Evolutionary conservation across 306 rosid species (phyloP), one percentile per base, ranked within the genome.

Genomic region (Rosa multiflora): DNA sequence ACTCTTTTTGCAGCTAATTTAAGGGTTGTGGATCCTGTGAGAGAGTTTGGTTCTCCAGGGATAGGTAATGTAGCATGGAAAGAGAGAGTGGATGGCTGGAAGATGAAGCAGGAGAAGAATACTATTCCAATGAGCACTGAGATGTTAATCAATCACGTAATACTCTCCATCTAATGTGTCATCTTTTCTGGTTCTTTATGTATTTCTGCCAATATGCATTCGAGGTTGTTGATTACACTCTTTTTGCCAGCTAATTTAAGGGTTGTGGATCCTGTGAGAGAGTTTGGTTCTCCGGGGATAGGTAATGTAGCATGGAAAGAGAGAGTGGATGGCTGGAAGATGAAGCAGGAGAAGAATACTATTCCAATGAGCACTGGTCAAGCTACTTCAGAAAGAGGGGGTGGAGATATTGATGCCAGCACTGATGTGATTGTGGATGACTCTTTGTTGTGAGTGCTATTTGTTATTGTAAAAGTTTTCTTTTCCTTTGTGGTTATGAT

Each of bases 51-150:
- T 56, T 82, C 87, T 10, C 73, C 95, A 0, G 97, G 98, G 76
- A 71, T 87, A 63, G 99, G 98, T 43, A 95, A 91, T 82, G 99
- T 95, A 46, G 99, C 99, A 39, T 95, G 99, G 99, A 95, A 91
- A 87, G 98, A 95, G 90, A 95, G 98, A 87, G 98, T 95, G 73
- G 99, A 95, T 87, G 99, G 99, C 64, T 95, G 98, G 99, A 95
- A 93, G 90, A 93, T 95, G 98, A 95, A 90, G 85, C 97, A 95
- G 76, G 97, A 95, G 53, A 95, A 89, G 87, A 92, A 88, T 81
- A 89, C 61, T 69, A 89, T 73, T 75, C 96, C 98, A 71, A 91
- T 91, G 98, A 93, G 99, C 89, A 88, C 93, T 14, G 91, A 32
- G 99, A 92, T 72, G 51, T 85, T 40, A 92, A 89, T 81, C 99